Base-by-base conservation (phyloP, 164 flowering plant genomes). In the Euptelea pleiosperma region DNA sequence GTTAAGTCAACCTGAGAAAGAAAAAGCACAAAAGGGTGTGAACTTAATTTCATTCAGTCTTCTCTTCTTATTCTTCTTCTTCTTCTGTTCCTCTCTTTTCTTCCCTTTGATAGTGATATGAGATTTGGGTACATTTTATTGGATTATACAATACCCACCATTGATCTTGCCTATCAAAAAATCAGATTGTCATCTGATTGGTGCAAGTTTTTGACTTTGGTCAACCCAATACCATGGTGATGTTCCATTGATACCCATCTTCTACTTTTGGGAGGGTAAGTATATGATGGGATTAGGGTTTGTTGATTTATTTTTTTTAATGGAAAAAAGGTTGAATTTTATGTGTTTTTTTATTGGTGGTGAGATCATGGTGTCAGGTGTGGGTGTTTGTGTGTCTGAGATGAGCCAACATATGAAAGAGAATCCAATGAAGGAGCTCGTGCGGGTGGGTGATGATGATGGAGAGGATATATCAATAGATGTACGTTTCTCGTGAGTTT, bases 361-460 rank as follows among this genome's bases (percentile, higher is more conserved):
- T 40, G 61, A 44, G 30, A 35, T 19, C 16, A 67, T 61, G 57
- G 57, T 30, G 71, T 68, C 59, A 62, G 63, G 62, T 37, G 22
- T 53, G 54, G 39, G 60, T 46, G 60, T 68, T 16, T 15, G 67
- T 40, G 33, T 63, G 72, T 68, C 64, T 18, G 44, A 16, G 24
- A 36, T 19, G 54, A 31, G 49, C 44, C 52, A 45, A 6, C 51
- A 47, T 25, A 1, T 30, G 15, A 10, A 53, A 39, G 72, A 52
- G 72, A 62, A 68, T 68, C 72, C 72, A 63, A 68, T 61, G 71
- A 50, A 56, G 14, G 44, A 35, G 42, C 58, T 61, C 62, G 71
- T 61, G 71, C 58, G 62, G 62, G 39, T 42, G n/a, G 6, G 53
- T 53, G 11, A 43, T 43, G 21, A 54, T 35, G 22, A 37, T 28